Evolutionary conservation across 108 stramenopile species (phyloP), one percentile per base, ranked within the genome.

Genomic region (Cyclotella sp.): DNA sequence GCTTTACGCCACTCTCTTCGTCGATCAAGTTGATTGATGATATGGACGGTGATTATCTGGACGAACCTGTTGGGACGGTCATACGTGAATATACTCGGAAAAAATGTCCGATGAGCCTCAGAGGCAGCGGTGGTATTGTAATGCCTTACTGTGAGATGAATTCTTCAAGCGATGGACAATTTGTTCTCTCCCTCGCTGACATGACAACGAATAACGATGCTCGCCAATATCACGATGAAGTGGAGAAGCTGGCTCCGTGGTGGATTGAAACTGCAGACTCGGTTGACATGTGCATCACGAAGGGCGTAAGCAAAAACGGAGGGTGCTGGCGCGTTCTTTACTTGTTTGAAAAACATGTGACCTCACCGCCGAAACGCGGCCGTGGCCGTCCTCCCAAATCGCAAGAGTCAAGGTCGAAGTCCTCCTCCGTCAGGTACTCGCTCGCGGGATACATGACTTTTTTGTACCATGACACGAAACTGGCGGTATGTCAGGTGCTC

Each of bases 181-280:
- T 88, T 80, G 85, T 89, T 63, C 47, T 90, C 28, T 77, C 86
- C 16, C 14, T 93, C 5, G 93, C 93, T 41, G 83, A 88, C 80
- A 75, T 68, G 66, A 52, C 30, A 55, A 55, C 70, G 2, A 73
- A 72, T 15, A 41, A 60, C 26, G 79, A 80, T 46, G 68, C 81
- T 5, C 68, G 74, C 28, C 63, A 83, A 12, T 95, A 88, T 70
- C 91, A 92, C 63, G 54, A 86, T 47, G 41, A 75, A 30, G 85
- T 92, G 8, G 89, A 95, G 79, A 82, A 70, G 47, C 52, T 95
- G 24, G 85, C 91, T 15, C 78, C 88, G 9, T 92, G 82, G 68
- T 95, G 79, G 51, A 95, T 95, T 70, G 93, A 95, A 77, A 92
- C 83, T 47, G 93, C 89, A 13, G 87, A 89, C 60, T 76, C 75